Percentiles rank a stretch among this genome's conserved stretches.
Evolutionary conservation across 805 yeast genomes (phyloP).

Genomic region (Sungouiella blattae): DNA sequence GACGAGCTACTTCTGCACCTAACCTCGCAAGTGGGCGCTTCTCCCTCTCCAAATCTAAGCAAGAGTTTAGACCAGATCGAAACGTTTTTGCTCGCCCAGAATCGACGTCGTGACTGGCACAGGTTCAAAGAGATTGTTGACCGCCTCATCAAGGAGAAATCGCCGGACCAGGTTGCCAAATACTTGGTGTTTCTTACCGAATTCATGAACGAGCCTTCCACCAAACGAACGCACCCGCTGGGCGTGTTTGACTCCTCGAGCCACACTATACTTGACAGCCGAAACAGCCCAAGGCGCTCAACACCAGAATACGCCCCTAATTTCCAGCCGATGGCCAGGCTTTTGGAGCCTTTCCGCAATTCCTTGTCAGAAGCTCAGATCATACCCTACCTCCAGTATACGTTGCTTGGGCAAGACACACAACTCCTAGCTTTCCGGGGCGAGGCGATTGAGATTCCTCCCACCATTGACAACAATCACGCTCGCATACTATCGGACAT

Average conservation of each 20-base stretch:
- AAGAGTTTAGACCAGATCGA: conserved; percentile 21
- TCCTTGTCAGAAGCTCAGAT: conserved; percentile 27
- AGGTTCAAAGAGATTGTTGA: conserved; percentile 30
- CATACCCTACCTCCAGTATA: conserved; percentile 46
- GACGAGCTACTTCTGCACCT: conserved; percentile 21
- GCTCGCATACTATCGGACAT: conserved; percentile 53
- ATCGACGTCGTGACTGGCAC: conserved; percentile 29
- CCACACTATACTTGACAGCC: background rate
- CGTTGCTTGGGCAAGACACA: conserved; percentile 62
- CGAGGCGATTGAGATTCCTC: conserved; percentile 45
- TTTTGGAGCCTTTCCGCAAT: conserved; percentile 3
- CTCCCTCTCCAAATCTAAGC: conserved; percentile 15
- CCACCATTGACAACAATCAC: conserved; percentile 50
- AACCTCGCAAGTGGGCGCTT: conserved; percentile 7
- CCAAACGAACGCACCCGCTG: background rate
- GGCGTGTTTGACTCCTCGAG: too few relatives aligned
- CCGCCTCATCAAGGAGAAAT: conserved; percentile 22
- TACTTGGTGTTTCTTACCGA: conserved; percentile 32
- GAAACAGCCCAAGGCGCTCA: too few relatives aligned
- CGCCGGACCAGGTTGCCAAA: conserved; percentile 29
- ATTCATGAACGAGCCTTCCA: conserved; percentile 6
- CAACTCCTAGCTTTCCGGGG: conserved; percentile 46
- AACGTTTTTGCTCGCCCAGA: conserved; percentile 23
- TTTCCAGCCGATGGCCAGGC: conserved; percentile 3
- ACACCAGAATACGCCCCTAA: too few relatives aligned